Conservation (phyloP, 192 early-diverging fungal species). For the Umbelopsis vinacea region DNA sequence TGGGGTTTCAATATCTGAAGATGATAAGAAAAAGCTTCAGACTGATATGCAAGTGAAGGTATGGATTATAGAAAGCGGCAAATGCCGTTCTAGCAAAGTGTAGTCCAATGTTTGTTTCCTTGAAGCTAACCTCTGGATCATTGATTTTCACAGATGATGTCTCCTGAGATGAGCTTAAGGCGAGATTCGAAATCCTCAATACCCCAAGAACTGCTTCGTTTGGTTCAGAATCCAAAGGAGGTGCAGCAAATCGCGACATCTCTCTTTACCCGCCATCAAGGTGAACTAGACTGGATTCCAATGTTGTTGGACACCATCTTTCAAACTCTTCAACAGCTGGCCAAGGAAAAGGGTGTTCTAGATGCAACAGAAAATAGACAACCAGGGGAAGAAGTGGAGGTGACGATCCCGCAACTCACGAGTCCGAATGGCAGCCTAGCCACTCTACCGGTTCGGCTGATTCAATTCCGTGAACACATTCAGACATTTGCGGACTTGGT, state of each 20-base stretch:
- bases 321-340: conserved; percentile 16
- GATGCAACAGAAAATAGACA: neutral
- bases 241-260: neutral
- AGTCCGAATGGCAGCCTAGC: neutral
- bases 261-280: neutral
- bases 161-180: conserved; percentile 2
- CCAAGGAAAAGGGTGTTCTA: neutral
- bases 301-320: conserved; percentile 16
- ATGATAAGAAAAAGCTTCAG: conserved; percentile 31
- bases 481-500: conserved; percentile 32
- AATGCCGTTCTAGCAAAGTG: no score
- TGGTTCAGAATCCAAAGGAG: neutral
- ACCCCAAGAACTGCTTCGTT: neutral
- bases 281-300: conserved; percentile 1
- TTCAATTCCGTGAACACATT: conserved; percentile 1
- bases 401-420: neutral
- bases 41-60: conserved; percentile 38
- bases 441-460: neutral
- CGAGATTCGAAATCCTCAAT: neutral
- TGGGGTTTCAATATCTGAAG: conserved; percentile 32
- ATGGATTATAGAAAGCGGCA: neutral
- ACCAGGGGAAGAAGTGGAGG: conserved; percentile 1
- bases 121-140: no score
- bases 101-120: no score
- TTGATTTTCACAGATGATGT: neutral